A percentile compares a stretch with the other conserved stretches of the same genome.
Evolutionary conservation across 768 basidiomycete species (phyloP).

Genomic region (Mycena albidolilacea): DNA sequence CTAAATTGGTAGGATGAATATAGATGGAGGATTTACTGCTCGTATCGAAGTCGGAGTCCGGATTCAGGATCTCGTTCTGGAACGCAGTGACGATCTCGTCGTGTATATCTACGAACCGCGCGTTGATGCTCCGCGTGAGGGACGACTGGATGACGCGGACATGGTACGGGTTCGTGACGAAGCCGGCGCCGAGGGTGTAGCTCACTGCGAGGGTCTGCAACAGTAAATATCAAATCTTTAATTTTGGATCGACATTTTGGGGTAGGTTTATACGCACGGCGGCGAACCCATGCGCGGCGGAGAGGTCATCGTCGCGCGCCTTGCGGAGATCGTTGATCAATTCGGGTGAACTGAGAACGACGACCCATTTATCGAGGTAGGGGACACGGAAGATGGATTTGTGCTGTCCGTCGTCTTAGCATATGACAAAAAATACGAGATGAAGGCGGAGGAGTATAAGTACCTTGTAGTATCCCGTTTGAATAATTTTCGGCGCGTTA

Average conservation of each 20-base stretch:
- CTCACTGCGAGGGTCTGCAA: constrained; percentile 12
- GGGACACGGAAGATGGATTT: constrained; percentile 58
- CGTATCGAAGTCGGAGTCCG: background rate
- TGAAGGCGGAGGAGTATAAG: background rate
- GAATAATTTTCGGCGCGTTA: constrained; percentile 46
- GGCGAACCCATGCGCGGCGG: constrained; percentile 45
- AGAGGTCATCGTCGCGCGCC: constrained; percentile 50
- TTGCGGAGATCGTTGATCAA: constrained; percentile 66
- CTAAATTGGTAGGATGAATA: background rate
- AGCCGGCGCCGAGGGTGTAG: constrained; percentile 31
- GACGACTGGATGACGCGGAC: constrained; percentile 36
- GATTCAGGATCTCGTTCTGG: constrained; percentile 30
- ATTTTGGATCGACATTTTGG: background rate
- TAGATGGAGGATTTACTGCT: background rate
- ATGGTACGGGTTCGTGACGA: constrained; percentile 38
- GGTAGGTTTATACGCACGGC: constrained; percentile 41
- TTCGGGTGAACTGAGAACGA: constrained; percentile 58
- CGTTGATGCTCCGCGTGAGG: constrained; percentile 40
- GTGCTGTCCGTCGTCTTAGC: constrained; percentile 17
- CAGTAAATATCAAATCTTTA: background rate
- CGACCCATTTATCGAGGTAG: constrained; percentile 58
- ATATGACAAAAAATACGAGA: no score
- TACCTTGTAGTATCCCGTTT: constrained; percentile 52
- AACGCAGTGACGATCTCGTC: constrained; percentile 43
- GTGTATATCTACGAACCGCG: constrained; percentile 36